phyloP scores from a whole-genome alignment of 1,284 basidiomycete genomes.

The Marasmius fiardii region DNA sequence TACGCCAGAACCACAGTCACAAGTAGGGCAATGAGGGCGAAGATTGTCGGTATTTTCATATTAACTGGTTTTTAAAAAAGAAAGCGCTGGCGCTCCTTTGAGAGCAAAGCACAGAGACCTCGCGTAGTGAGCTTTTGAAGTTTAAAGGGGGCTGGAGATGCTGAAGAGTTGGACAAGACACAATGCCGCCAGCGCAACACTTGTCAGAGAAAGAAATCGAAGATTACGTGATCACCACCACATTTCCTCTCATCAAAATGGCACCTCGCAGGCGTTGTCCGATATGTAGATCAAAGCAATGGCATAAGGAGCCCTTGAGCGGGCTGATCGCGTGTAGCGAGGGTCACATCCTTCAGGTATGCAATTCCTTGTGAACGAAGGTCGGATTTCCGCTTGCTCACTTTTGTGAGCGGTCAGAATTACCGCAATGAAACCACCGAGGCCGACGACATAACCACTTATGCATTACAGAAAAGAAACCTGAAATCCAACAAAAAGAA shows the following conservation, averaged over 20 bases:
- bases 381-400: background rate
- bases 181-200: background rate
- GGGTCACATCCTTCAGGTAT: constrained; percentile 76
- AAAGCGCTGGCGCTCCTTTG: too few relatives aligned
- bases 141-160: background rate
- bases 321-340: constrained; percentile 75
- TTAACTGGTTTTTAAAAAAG: background rate
- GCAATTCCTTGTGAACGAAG: constrained; percentile 6
- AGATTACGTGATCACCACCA: background rate
- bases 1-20: constrained; percentile 30
- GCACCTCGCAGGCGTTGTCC: constrained; percentile 56
- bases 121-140: too few relatives aligned
- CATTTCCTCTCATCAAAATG: constrained; percentile 34
- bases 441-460: constrained; percentile 51
- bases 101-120: too few relatives aligned
- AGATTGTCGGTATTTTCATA: constrained; percentile 29
- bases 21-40: constrained; percentile 27
- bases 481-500: constrained; percentile 52
- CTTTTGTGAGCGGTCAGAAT: constrained; percentile 40
- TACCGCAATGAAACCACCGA: constrained; percentile 73
- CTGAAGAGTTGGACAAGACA: background rate
- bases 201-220: background rate
- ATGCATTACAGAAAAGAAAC: constrained; percentile 58
- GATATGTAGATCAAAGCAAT: constrained; percentile 71
- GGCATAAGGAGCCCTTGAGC: constrained; percentile 73